These are phyloP conservation scores for Zoysia japonica DNA, from an alignment of 176 grass and related monocot genomes.

Conservation along the genomic window DNA sequence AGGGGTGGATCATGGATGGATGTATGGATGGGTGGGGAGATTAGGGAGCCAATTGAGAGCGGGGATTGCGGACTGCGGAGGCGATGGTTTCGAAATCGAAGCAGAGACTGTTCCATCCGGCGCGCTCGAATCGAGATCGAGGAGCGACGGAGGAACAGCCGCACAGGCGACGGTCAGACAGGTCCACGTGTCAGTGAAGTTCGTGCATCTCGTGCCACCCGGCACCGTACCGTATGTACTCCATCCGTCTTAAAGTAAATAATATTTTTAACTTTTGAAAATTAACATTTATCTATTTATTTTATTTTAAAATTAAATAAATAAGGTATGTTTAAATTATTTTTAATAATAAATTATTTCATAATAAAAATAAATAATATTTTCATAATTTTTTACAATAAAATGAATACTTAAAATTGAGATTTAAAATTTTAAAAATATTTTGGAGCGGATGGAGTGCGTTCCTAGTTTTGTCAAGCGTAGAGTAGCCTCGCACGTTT, in stretches of 20 bases:
- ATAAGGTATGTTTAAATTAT: too few species aligned
- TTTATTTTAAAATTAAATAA: too few species aligned
- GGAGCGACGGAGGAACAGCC: not conserved
- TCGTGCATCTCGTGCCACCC: not conserved
- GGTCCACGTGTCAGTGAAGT: not conserved
- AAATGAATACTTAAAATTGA: too few species aligned
- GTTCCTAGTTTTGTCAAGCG: too few species aligned
- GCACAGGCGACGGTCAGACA: not conserved
- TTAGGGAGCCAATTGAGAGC: not conserved
- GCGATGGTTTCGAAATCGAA: not conserved
- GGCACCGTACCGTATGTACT: not conserved
- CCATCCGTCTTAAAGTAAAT: not conserved
- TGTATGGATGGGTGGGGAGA: not conserved
- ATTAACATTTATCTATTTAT: too few species aligned
- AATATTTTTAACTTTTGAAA: too few species aligned
- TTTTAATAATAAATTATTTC: too few species aligned
- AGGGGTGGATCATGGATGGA: not conserved
- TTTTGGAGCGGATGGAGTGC: too few species aligned
- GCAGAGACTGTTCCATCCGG: not conserved
- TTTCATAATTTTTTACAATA: too few species aligned
- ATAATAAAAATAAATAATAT: too few species aligned
- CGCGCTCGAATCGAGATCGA: not conserved
- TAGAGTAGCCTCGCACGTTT: too few species aligned
- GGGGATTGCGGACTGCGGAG: conserved; percentile 34
- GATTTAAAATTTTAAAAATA: too few species aligned